Conservation (phyloP, 2,329 filamentous ascomycete species). For the Colletotrichum australisinense region DNA sequence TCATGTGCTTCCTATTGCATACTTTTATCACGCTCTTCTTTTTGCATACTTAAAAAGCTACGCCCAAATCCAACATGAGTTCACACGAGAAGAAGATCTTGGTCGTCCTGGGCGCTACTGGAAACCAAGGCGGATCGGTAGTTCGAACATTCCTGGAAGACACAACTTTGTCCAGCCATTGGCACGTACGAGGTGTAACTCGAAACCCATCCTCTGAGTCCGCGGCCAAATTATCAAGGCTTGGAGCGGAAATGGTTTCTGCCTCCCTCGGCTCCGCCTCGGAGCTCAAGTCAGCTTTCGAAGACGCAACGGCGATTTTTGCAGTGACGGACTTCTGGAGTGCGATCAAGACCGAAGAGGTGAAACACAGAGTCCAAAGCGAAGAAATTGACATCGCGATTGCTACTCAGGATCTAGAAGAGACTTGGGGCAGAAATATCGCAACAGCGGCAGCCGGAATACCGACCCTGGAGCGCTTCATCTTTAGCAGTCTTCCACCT, state of each 20-base stretch:
- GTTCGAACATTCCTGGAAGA: neutral
- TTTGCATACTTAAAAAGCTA: neutral
- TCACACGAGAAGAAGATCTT: neutral
- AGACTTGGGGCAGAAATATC: conserved; percentile 64
- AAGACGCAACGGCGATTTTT: conserved; percentile 62
- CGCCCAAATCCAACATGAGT: neutral
- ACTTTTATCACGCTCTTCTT: neutral
- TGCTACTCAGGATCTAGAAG: conserved; percentile 59
- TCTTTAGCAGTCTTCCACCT: conserved; percentile 13
- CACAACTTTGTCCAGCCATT: neutral
- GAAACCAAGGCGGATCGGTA: conserved; percentile 17
- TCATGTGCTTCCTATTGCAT: neutral
- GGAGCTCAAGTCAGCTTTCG: conserved; percentile 53
- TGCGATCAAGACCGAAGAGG: conserved; percentile 55
- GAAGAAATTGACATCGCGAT: conserved; percentile 36
- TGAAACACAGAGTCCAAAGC: conserved; percentile 40
- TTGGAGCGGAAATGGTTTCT: conserved; percentile 54
- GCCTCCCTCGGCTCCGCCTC: conserved; percentile 55
- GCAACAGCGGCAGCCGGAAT: conserved; percentile 59
- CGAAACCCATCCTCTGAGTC: conserved; percentile 54
- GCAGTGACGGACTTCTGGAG: conserved; percentile 67
- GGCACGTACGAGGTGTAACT: conserved; percentile 56
- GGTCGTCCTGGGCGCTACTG: conserved; percentile 13
- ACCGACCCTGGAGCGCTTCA: conserved; percentile 3
- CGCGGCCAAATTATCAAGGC: conserved; percentile 50